A percentile compares a stretch with the other conserved stretches of the same genome.
Conservation (phyloP, 257 asterid species). For the Solanum gracilifrons region DNA sequence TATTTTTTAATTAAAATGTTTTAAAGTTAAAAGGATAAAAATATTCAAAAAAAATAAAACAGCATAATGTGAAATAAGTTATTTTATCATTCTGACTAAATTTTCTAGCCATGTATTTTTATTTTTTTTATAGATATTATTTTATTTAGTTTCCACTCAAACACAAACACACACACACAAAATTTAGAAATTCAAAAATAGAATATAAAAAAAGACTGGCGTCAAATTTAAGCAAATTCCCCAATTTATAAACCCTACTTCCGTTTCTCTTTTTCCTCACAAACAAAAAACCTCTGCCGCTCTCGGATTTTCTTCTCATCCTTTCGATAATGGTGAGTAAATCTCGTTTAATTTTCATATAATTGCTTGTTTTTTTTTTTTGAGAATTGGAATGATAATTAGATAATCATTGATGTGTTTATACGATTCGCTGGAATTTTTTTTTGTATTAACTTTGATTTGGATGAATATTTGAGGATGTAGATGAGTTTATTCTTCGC, state of each 20-base stretch:
- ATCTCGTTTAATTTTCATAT: background rate
- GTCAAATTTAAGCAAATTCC: conserved; percentile 4
- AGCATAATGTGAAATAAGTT: too few relatives aligned
- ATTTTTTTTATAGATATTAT: background rate
- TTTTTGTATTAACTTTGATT: background rate
- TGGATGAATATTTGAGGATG: background rate
- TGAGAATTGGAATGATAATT: background rate
- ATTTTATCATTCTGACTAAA: too few relatives aligned
- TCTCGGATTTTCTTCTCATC: background rate
- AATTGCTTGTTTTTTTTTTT: background rate
- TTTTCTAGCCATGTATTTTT: too few relatives aligned
- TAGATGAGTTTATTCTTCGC: background rate
- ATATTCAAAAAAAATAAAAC: too few relatives aligned
- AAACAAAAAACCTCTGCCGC: background rate
- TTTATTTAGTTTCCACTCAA: background rate
- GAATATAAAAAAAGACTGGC: conserved; percentile 2
- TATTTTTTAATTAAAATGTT: too few relatives aligned
- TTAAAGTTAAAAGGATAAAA: too few relatives aligned
- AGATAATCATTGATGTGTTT: background rate
- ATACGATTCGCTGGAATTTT: background rate
- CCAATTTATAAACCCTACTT: conserved; percentile 10
- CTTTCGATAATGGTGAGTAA: background rate
- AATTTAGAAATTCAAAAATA: conserved; percentile 7
- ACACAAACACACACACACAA: too few relatives aligned
- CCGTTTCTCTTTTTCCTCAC: background rate